These are phyloP conservation scores for Aspergillus thermomutatus DNA, from an alignment of 2,329 filamentous ascomycete species.

Conservation along the genomic window DNA sequence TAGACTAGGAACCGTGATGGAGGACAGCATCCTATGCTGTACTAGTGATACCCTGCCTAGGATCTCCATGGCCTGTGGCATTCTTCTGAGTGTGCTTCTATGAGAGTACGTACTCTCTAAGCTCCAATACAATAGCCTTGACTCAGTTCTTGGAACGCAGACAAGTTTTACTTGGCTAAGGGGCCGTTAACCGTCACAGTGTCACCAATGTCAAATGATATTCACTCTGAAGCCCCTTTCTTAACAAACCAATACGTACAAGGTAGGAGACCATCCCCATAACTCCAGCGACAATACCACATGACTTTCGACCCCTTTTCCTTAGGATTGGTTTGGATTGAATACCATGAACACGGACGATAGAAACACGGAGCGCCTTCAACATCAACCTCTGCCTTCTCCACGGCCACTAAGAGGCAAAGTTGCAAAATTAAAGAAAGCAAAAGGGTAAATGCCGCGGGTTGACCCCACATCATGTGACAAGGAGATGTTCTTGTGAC, in stretches of 20 bases:
- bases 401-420: neutral
- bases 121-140: neutral
- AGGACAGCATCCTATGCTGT: neutral
- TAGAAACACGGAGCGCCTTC: neutral
- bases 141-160: neutral
- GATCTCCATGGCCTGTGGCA: neutral
- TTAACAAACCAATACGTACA: neutral
- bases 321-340: neutral
- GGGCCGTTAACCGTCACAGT: too few species aligned
- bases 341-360: neutral
- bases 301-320: neutral
- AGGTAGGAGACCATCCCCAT: neutral
- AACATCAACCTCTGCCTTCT: neutral
- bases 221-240: neutral
- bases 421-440: neutral
- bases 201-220: neutral
- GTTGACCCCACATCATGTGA: conserved; percentile 22
- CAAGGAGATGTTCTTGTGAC: conserved; percentile 20
- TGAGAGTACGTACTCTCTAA: too few species aligned
- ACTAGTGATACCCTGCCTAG: neutral
- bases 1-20: neutral
- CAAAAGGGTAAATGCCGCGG: conserved; percentile 8
- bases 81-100: neutral
- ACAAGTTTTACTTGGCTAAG: neutral
- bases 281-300: neutral